A percentile compares a stretch with the other conserved stretches of the same genome.
Evolutionary conservation across 192 early-diverging fungal genomes (phyloP).

Genomic region (Gonapodya sp.): DNA sequence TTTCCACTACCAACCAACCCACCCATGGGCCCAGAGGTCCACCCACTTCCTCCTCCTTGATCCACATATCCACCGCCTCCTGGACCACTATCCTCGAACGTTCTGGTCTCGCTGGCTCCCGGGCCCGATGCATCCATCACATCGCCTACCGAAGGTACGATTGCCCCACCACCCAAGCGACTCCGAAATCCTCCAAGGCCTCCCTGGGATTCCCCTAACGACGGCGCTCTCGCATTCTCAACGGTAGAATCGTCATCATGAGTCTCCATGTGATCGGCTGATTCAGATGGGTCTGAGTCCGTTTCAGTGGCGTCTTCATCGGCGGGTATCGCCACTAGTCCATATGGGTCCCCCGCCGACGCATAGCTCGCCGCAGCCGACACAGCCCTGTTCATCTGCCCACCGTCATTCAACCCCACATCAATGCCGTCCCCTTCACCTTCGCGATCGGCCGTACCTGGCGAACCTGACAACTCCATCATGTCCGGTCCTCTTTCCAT

Average conservation of each 20-base stretch:
- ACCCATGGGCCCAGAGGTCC: background rate
- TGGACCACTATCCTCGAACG: background rate
- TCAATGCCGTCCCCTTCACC: background rate
- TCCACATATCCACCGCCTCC: no score
- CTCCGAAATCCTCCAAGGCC: background rate
- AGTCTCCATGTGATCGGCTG: background rate
- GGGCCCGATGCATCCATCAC: background rate
- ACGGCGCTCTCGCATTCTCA: background rate
- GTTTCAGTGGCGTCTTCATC: background rate
- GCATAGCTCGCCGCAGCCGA: background rate
- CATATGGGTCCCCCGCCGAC: background rate
- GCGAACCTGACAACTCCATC: background rate
- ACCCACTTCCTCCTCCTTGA: no score
- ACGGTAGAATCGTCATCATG: background rate
- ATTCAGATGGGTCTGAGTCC: background rate
- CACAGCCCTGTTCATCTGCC: background rate
- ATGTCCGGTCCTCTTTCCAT: background rate
- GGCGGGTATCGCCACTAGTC: background rate
- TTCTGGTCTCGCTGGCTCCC: background rate
- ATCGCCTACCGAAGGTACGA: background rate
- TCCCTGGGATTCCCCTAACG: background rate
- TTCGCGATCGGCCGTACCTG: background rate
- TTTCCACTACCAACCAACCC: no score
- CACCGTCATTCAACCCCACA: background rate
- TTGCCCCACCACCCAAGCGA: background rate